Evolutionary conservation across 306 rosid species (phyloP), one percentile per base, ranked within the genome.

Genomic region (Astragalus glycyphyllos): DNA sequence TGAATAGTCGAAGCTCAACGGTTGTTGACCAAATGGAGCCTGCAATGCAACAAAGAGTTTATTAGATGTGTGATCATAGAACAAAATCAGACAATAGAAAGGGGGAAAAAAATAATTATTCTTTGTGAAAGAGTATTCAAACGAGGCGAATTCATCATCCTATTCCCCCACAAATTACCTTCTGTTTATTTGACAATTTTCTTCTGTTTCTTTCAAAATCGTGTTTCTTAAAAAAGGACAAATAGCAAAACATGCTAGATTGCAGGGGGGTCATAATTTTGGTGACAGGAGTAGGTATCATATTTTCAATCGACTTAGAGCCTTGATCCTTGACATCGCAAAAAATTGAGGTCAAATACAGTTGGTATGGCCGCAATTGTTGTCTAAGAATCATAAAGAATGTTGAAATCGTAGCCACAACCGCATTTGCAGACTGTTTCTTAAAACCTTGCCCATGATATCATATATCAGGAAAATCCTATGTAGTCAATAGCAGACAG

Each of bases 21-120:
- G 90, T 73, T 89, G 97, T 85, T 90, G 97, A 71, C 89, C 87
- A 78, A 90, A 88, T 71, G 98, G 98, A 84, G 85, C 91, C 97
- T 92, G 90, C 86, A 84, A 71, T 50, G 11, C 66, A 64, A 42
- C 59, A 54, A 10, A 34, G 35, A 11, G 53, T 9, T n/a, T 23
- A 20, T 65, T 17, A 75, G 51, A 71, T 63, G 31, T 51, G 17
- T 40, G 58, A 50, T 32, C 7, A 49, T 14, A 49, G 15, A 55
- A 16, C 35, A 59, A 50, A 12, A 23, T 37, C 20, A 57, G 46
- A 35, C 7, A 42, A 8, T 34, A 14, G 44, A 47, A 20, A 17
- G 29, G 2, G 31, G 12, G 20, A 7, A 2, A 61, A 40, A 23
- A 16, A n/a, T 12, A 16, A 31, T 51, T 9, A n/a, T 53, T 29